phyloP scores from a whole-genome alignment of 1,139 yeast species.

The Lodderomyces parapsilosis region DNA sequence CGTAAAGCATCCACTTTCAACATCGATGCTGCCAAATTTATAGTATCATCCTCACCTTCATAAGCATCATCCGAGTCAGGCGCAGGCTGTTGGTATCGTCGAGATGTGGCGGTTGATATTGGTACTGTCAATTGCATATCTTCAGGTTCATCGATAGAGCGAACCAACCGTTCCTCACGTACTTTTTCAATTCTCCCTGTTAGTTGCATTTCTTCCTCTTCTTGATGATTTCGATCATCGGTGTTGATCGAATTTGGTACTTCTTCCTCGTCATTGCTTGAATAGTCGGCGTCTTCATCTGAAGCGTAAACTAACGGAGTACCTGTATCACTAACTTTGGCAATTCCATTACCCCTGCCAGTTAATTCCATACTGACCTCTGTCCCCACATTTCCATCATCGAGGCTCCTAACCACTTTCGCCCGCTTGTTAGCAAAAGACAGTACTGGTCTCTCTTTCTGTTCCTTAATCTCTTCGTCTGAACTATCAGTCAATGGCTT shows the following conservation, averaged over 20 bases:
- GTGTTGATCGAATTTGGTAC: background rate
- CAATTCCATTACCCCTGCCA: background rate
- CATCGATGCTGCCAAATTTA: slow-evolving; percentile 16
- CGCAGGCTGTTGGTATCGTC: background rate
- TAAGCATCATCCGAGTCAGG: background rate
- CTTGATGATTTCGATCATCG: background rate
- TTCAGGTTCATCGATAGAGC: background rate
- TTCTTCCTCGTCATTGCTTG: slow-evolving; percentile 1
- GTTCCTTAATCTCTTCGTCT: slow-evolving; percentile 2
- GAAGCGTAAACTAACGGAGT: background rate
- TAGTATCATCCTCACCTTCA: slow-evolving; percentile 15
- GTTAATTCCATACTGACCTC: slow-evolving; percentile 1
- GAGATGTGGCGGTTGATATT: slow-evolving; percentile 1
- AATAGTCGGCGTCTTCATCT: slow-evolving; percentile 3
- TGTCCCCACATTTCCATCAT: background rate
- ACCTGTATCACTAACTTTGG: too few relatives aligned
- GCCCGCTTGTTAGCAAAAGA: background rate
- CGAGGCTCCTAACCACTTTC: background rate
- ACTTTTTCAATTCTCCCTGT: background rate
- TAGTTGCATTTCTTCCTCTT: slow-evolving; percentile 5
- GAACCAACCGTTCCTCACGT: background rate
- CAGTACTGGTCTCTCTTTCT: background rate
- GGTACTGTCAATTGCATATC: slow-evolving; percentile 18
- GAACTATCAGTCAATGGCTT: slow-evolving; percentile 8
- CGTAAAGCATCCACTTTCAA: background rate